phyloP scores from a whole-genome alignment of 1,139 yeast genomes.

The Pichia sp. region DNA sequence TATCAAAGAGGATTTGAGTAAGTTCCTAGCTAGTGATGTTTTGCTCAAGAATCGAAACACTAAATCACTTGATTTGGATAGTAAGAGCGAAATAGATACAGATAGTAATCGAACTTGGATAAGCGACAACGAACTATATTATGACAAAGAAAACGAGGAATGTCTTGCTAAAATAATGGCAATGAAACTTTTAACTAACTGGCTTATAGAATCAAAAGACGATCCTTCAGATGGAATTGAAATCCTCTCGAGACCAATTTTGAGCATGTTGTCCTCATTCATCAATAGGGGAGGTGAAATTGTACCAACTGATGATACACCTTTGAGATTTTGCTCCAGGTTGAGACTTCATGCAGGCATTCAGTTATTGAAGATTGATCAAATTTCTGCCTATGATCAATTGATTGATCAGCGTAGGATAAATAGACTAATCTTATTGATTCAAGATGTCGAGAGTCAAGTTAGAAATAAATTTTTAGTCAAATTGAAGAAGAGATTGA shows the following conservation, averaged over 20 bases:
- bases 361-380: constrained; percentile 61
- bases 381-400: constrained; percentile 48
- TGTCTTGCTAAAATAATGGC: constrained; percentile 51
- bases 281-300: constrained; percentile 84
- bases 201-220: constrained; percentile 40
- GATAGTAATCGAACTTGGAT: constrained; percentile 42
- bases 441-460: constrained; percentile 61
- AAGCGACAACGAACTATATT: constrained; percentile 41
- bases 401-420: constrained; percentile 52
- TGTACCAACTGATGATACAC: constrained; percentile 55
- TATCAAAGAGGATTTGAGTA: constrained; percentile 48
- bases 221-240: constrained; percentile 34
- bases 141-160: constrained; percentile 27
- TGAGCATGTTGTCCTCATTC: constrained; percentile 62
- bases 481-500: constrained; percentile 50
- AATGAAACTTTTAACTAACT: constrained; percentile 58
- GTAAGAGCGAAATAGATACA: neutral
- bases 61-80: constrained; percentile 24
- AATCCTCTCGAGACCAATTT: constrained; percentile 54
- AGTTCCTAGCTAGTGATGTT: constrained; percentile 57
- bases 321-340: constrained; percentile 54
- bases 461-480: constrained; percentile 55
- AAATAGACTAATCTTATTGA: constrained; percentile 51
- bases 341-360: constrained; percentile 69
- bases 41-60: constrained; percentile 45